Conservation (phyloP, 768 basidiomycete genomes). For the Agaricus subrufescens region DNA sequence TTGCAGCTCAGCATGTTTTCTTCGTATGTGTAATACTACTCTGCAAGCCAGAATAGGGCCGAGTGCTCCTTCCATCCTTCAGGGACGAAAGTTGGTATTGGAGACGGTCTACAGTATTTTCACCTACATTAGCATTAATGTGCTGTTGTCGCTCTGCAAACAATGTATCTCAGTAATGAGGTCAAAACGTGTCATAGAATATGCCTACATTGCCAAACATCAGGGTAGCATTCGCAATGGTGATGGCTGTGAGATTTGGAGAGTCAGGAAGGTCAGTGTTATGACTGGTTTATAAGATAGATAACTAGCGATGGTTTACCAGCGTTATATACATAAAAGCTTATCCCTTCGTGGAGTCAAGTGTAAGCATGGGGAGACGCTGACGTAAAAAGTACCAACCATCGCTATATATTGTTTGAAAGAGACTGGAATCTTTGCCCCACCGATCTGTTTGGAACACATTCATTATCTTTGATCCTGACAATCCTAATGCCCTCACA, state of each 20-base stretch:
- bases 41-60: too few species aligned
- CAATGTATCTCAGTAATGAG: too few species aligned
- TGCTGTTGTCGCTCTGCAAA: too few species aligned
- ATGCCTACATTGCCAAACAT: too few species aligned
- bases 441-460: background rate
- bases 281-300: background rate
- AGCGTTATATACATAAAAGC: background rate
- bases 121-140: too few species aligned
- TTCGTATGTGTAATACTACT: too few species aligned
- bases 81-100: too few species aligned
- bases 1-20: too few species aligned
- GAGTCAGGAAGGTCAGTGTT: background rate
- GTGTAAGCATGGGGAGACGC: background rate
- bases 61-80: too few species aligned
- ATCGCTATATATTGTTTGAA: background rate
- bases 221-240: background rate
- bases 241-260: background rate
- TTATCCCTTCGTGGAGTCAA: background rate
- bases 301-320: background rate
- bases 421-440: background rate
- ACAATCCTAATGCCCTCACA: background rate
- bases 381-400: background rate
- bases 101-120: too few species aligned
- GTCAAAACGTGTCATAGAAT: background rate
- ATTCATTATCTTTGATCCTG: too few species aligned